Evolutionary conservation across 352 stramenopile species (phyloP), one percentile per base, ranked within the genome.

Genomic region (Elongisporangium anandrum): DNA sequence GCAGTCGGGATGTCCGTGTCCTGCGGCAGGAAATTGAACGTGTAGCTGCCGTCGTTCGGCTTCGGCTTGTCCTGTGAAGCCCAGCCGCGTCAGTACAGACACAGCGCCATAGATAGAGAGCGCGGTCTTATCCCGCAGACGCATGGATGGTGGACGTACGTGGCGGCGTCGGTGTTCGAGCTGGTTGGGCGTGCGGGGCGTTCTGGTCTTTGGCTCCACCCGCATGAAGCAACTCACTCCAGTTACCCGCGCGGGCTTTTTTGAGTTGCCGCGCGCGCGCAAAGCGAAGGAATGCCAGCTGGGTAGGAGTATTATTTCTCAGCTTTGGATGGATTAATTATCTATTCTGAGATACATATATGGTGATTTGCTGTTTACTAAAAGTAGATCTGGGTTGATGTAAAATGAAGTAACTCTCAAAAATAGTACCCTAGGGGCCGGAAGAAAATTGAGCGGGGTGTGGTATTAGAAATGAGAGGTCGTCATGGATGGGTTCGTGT

Each of bases 21-120:
- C 59, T 34, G 77, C 0, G 82, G 80, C 15, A 87, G 75, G 50
- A 87, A 59, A 52, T 79, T 81, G 62, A 89, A 90, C 60, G 75
- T 62, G 65, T 85, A 92, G 20, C 66, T 52, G 23, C 59, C 61
- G 48, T 56, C 54, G 19, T 26, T 49, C 34, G 65, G 50, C 17
- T 73, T 66, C 54, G 71, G 76, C 9, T 41, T 41, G 9, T 15
- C 29, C 9, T 41, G 9, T 41, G 4, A 41, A 41, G 29, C 29
- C 4, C 9, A 8, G 9, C 5, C 6, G 9, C 29, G 29, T 41
- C 29, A 41, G 29, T 41, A 41, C 5, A 13, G 29, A 41, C 13
- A 41, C 13, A 41, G 29, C 6, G 29, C 29, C 3, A 34, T 34
- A n/a, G n/a, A n/a, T n/a, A 7, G 24, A 34, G 3, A 7, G 4